Evolutionary conservation across 2,329 filamentous ascomycete genomes (phyloP), one percentile per base, ranked within the genome.

Genomic region (Beauveria varroae): DNA sequence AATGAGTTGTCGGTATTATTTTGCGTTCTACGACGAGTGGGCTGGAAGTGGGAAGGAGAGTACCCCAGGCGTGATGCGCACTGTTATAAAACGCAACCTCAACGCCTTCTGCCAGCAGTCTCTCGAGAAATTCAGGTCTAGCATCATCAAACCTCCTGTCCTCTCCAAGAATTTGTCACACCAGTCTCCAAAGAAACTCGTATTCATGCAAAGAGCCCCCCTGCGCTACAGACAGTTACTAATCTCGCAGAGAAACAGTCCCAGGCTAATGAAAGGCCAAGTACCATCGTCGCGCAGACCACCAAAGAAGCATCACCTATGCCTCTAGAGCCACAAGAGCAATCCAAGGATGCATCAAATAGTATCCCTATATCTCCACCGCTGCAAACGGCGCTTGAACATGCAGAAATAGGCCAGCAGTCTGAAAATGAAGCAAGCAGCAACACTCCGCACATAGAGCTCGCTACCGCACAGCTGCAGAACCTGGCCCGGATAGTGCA

Each of bases 1-100:
- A 0, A 2, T 0, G 18, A n/a, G 0, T 8, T 30, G 26, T 14
- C 14, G 16, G 1, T 0, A n/a, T 10, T 54, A 41, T 20, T 7
- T 41, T 54, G 51, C 51, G 6, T 41, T 41, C 1, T 54, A 54
- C 20, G 14, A n/a, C 5, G 51, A 54, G 41, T 54, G 51, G 51
- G 20, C 12, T 26, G 34, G 22, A 6, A 2, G 26, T 20, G 5
- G 34, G 3, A 3, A 14, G 16, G 20, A 8, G 5, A 5, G 1
- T 5, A 24, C 51, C 14, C 3, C 7, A 9, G 14, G 1, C 3
- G 0, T 3, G 10, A 40, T 24, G 37, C 30, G 1, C 28, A 3
- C 0, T 3, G 1, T 9, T 3, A 18, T 53, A 5, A 24, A 30
- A 5, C 5, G 12, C 22, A 41, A 16, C 2, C 30, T 54, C 37